phyloP scores from a whole-genome alignment of 495 filamentous ascomycete species.

The Aspergillus wentii region DNA sequence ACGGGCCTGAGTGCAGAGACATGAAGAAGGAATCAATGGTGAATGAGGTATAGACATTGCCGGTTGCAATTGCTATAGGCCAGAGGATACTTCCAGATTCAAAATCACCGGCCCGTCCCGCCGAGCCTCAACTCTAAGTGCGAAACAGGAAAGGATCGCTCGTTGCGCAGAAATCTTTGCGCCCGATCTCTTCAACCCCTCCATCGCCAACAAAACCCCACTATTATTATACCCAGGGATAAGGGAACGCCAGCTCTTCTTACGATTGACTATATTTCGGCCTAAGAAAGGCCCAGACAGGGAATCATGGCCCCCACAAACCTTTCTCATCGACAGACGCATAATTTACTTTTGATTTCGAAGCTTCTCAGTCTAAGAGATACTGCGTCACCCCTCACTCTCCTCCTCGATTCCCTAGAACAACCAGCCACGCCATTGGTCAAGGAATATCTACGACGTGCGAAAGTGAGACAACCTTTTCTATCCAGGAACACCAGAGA shows the following conservation, averaged over 20 bases:
- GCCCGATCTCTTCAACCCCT: conserved; percentile 13
- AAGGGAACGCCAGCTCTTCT: too few species aligned
- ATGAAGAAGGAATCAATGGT: too few species aligned
- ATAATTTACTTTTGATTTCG: conserved; percentile 82
- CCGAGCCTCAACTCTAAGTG: conserved; percentile 29
- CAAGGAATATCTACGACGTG: conserved; percentile 67
- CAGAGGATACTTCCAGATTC: too few species aligned
- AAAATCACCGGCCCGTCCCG: conserved; percentile 25
- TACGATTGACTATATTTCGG: too few species aligned
- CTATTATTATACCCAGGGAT: too few species aligned
- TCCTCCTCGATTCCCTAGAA: conserved; percentile 80
- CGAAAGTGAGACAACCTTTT: conserved; percentile 51
- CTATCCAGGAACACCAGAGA: background rate
- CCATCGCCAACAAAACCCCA: conserved; percentile 10
- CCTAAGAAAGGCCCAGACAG: background rate
- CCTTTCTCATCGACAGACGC: conserved; percentile 68
- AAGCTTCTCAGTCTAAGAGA: conserved; percentile 76
- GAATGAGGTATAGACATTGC: too few species aligned
- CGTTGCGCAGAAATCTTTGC: conserved; percentile 15
- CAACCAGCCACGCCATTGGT: conserved; percentile 71
- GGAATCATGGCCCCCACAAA: conserved; percentile 31
- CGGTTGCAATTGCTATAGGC: too few species aligned
- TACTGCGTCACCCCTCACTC: conserved; percentile 76
- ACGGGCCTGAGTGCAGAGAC: too few species aligned
- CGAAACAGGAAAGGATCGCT: conserved; percentile 6